Conservation (phyloP, 495 filamentous ascomycete genomes). For the Pyrenula massariospora region DNA sequence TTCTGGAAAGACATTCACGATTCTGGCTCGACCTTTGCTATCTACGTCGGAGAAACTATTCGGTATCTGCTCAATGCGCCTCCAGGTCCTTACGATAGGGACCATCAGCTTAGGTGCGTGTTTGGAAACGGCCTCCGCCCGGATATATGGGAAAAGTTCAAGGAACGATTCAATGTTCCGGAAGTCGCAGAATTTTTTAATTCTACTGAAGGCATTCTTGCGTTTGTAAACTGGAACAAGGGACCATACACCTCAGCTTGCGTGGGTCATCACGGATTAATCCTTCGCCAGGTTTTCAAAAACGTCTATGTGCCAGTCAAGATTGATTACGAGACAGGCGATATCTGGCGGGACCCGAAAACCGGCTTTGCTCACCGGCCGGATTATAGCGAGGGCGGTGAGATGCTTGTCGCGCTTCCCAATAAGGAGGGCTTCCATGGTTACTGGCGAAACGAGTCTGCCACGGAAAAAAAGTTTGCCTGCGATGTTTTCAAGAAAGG, state of each 20-base stretch:
- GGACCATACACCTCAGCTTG: conserved; percentile 48
- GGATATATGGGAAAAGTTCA: conserved; percentile 63
- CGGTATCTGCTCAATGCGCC: conserved; percentile 64
- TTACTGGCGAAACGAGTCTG: conserved; percentile 56
- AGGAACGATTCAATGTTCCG: conserved; percentile 48
- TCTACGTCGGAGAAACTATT: conserved; percentile 76
- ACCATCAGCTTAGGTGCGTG: conserved; percentile 55
- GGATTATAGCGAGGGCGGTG: conserved; percentile 57
- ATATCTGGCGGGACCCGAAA: conserved; percentile 48
- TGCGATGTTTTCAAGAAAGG: conserved; percentile 62
- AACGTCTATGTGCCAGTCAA: conserved; percentile 53
- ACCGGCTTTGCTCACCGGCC: conserved; percentile 55
- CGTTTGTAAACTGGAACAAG: conserved; percentile 41
- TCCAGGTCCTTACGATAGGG: conserved; percentile 46
- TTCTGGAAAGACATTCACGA: conserved; percentile 72
- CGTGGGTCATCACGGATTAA: conserved; percentile 62
- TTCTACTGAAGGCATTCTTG: conserved; percentile 51
- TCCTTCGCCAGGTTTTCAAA: conserved; percentile 36
- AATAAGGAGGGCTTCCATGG: conserved; percentile 50
- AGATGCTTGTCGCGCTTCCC: conserved; percentile 60
- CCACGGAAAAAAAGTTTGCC: conserved; percentile 57
- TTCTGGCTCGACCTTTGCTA: conserved; percentile 54
- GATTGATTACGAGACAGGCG: conserved; percentile 54
- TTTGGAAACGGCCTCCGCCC: conserved; percentile 70
- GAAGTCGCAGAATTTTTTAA: conserved; percentile 57